Evolutionary conservation across 305 asterid species (phyloP), one percentile per base, ranked within the genome.

Genomic region (Fraxinus velutina): DNA sequence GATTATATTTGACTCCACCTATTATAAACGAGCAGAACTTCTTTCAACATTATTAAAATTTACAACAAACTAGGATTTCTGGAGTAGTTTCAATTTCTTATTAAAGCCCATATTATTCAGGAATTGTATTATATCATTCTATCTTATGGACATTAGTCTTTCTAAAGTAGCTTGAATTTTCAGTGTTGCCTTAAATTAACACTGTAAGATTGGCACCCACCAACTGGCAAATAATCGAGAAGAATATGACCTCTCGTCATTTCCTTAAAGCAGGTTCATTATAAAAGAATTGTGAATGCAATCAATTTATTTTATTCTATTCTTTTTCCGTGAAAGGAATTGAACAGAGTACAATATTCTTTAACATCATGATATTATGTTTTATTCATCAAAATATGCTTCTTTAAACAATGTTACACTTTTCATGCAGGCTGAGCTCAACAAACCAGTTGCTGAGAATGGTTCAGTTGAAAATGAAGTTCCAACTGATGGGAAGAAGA

Each of bases 351-450:
- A 22, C 73, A n/a, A 71, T 27, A 6, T 71, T 71, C 76, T n/a
- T 32, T 32, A 30, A 71, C 75, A 6, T 71, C 76, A n/a, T 32
- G 19, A n/a, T 71, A 52, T 71, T 37, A 5, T 42, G 6, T 64
- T 37, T 72, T 47, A 12, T 30, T 47, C 81, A 42, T 15, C 36
- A 17, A 6, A 17, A 57, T 84, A 39, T 73, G 81, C 34, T 68
- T 71, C 37, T 78, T 77, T 21, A 73, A 72, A 64, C 78, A 77
- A 72, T 66, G 52, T 15, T 62, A 37, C 79, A 22, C 74, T 60
- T 57, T 8, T 79, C 19, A 44, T 81, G 81, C 89, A 96, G 99
- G 95, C 94, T 81, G 97, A 93, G 84, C 91, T 96, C 64, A 88
- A 88, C 87, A 96, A 92, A 89, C 82, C 86, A 78, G 91, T 87